A percentile compares a stretch with the other conserved stretches of the same genome.
Conservation (phyloP, 2,329 filamentous ascomycete genomes). For the Ophiocordyceps camponoti-rufipedis region DNA sequence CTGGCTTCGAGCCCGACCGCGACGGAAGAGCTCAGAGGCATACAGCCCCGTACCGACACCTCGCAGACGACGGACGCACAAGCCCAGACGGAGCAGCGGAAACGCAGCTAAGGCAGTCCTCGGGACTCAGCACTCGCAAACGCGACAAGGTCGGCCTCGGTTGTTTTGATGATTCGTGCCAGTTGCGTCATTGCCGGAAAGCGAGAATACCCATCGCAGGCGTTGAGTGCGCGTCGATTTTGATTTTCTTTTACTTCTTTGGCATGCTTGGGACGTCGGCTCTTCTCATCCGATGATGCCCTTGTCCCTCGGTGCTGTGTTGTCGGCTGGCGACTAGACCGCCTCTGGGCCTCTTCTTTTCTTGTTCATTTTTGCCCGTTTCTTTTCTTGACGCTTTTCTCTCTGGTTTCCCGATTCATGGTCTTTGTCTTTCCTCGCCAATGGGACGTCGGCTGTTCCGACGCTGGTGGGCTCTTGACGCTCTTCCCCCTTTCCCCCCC, state of each 20-base stretch:
- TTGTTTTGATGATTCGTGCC: too few relatives aligned
- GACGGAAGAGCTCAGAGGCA: too few relatives aligned
- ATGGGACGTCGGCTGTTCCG: not conserved
- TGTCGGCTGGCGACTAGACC: too few relatives aligned
- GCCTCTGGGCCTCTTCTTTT: too few relatives aligned
- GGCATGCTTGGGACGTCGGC: not conserved
- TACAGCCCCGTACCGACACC: not conserved
- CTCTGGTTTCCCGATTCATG: too few relatives aligned
- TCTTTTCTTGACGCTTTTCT: too few relatives aligned
- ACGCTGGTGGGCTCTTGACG: not conserved
- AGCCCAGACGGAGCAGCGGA: not conserved
- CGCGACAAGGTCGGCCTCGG: too few relatives aligned
- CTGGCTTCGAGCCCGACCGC: not conserved
- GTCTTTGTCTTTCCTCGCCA: too few relatives aligned
- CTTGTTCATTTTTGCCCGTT: too few relatives aligned
- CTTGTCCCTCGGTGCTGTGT: not conserved
- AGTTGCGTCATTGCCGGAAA: not conserved
- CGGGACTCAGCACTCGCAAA: too few relatives aligned
- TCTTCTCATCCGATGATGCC: too few relatives aligned
- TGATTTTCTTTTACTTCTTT: not conserved
- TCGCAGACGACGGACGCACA: not conserved
- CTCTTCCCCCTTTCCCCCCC: too few relatives aligned
- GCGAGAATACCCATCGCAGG: not conserved
- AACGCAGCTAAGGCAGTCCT: not conserved
- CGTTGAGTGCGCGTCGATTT: not conserved